Percentiles rank a stretch among this genome's conserved stretches.
These are phyloP conservation scores for Ganoderma lucidum DNA, from an alignment of 1,284 basidiomycete species.

Conservation along the genomic window DNA sequence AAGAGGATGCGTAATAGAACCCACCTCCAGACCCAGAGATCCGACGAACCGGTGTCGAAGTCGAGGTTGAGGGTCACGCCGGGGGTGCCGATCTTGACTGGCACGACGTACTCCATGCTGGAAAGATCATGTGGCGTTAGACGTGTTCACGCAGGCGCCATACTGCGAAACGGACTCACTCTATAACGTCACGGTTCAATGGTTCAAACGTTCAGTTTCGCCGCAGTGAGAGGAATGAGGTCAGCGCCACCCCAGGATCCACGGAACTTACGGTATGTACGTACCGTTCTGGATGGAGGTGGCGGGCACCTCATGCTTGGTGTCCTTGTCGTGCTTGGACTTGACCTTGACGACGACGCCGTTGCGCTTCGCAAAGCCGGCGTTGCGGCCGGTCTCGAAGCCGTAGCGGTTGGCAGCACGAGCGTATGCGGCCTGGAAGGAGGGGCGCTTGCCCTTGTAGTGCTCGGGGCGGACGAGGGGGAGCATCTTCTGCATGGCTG, in stretches of 20 bases:
- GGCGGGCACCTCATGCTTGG: conserved; percentile 46
- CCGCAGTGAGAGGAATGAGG: background rate
- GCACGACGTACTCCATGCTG: conserved; percentile 49
- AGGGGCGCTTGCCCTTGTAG: conserved; percentile 39
- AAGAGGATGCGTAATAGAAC: too few relatives aligned
- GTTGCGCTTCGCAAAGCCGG: conserved; percentile 42
- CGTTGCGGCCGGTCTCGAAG: conserved; percentile 41
- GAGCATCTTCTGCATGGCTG: conserved; percentile 31
- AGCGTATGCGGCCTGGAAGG: conserved; percentile 44
- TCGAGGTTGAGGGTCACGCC: conserved; percentile 47
- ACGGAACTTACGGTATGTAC: background rate
- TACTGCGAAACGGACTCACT: conserved; percentile 25
- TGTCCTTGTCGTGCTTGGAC: conserved; percentile 36
- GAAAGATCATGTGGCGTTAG: conserved; percentile 10
- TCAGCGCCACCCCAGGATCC: background rate
- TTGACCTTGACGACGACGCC: conserved; percentile 43
- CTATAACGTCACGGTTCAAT: conserved; percentile 16
- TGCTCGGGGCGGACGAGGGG: conserved; percentile 37
- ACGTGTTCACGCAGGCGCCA: conserved; percentile 7
- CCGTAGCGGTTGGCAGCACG: conserved; percentile 44
- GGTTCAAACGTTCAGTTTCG: background rate
- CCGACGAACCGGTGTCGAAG: conserved; percentile 49
- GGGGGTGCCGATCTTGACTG: conserved; percentile 49
- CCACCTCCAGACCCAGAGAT: conserved; percentile 47
- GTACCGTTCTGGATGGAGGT: conserved; percentile 47